phyloP scores from a whole-genome alignment of 495 filamentous ascomycete genomes.

The Neohortaea acidophila region DNA sequence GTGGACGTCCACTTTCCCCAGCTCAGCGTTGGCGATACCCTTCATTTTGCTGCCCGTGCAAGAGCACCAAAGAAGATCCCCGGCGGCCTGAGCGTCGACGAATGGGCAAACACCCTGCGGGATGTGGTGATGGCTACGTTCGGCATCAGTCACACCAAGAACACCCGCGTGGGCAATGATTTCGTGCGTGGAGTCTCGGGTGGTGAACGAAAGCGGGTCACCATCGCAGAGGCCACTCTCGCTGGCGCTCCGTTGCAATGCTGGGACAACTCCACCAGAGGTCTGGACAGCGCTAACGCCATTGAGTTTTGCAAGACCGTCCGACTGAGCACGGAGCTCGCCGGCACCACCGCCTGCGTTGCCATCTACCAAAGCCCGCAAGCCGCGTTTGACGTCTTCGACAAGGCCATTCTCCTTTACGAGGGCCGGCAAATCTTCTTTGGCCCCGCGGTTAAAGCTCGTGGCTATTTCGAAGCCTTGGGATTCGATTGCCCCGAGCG shows the following conservation, averaged over 20 bases:
- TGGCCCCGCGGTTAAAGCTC: slow-evolving; percentile 20
- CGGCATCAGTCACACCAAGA: slow-evolving; percentile 29
- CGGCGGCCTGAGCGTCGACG: slow-evolving; percentile 19
- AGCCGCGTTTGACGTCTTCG: slow-evolving; percentile 27
- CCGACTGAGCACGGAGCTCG: slow-evolving; percentile 26
- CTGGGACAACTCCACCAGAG: slow-evolving; percentile 32
- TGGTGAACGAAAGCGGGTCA: slow-evolving; percentile 31
- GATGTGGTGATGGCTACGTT: slow-evolving; percentile 32
- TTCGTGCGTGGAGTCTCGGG: slow-evolving; percentile 29
- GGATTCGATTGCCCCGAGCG: slow-evolving; percentile 44
- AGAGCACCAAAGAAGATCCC: slow-evolving; percentile 25
- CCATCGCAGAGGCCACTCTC: slow-evolving; percentile 28
- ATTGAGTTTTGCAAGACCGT: slow-evolving; percentile 31
- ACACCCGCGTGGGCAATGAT: slow-evolving; percentile 31
- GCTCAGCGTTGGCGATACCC: slow-evolving; percentile 28
- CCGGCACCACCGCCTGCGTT: slow-evolving; percentile 25
- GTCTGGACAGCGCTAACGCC: slow-evolving; percentile 31
- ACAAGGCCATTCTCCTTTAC: slow-evolving; percentile 30
- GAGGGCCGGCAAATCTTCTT: slow-evolving; percentile 31
- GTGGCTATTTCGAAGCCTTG: slow-evolving; percentile 34
- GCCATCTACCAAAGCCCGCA: slow-evolving; percentile 30
- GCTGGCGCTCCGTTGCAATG: slow-evolving; percentile 26
- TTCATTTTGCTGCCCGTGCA: slow-evolving; percentile 27
- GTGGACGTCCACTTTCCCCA: slow-evolving; percentile 31
- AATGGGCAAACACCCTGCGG: slow-evolving; percentile 25